phyloP scores from a whole-genome alignment of 768 basidiomycete genomes.

The Trametes cingulata region DNA sequence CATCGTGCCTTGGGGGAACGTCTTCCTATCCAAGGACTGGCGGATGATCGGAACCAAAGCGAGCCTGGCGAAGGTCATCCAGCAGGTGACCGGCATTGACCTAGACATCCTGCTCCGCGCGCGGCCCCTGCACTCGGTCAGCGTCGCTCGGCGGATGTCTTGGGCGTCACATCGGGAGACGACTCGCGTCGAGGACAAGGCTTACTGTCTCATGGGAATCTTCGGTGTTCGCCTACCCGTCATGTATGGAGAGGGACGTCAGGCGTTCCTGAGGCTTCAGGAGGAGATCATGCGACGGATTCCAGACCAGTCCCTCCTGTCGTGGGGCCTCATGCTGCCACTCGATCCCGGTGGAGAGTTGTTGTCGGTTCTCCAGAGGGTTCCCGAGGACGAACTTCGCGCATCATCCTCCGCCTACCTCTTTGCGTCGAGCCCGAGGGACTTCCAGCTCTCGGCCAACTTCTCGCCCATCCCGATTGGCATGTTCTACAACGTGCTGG shows the following conservation, averaged over 20 bases:
- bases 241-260: conserved; percentile 10
- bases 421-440: not conserved
- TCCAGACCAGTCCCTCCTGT: conserved; percentile 9
- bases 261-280: conserved; percentile 11
- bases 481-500: not conserved
- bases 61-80: conserved; percentile 9
- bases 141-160: conserved; percentile 13
- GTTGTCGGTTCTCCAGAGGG: not conserved
- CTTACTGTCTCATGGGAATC: conserved; percentile 14
- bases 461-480: not conserved
- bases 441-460: not conserved
- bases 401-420: not conserved
- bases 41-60: conserved; percentile 6
- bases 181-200: conserved; percentile 15
- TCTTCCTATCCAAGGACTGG: conserved; percentile 7
- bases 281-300: conserved; percentile 6
- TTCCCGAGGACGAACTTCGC: not conserved
- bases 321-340: conserved; percentile 1
- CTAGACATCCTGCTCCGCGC: not conserved
- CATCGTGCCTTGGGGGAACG: conserved; percentile 3
- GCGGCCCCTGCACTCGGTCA: conserved; percentile 2
- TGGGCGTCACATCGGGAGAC: conserved; percentile 16
- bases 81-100: conserved; percentile 6
- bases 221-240: conserved; percentile 5
- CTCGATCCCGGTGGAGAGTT: not conserved